These are phyloP conservation scores for Hypoxylon sp. DNA, from an alignment of 2,329 filamentous ascomycete genomes.

Conservation along the genomic window DNA sequence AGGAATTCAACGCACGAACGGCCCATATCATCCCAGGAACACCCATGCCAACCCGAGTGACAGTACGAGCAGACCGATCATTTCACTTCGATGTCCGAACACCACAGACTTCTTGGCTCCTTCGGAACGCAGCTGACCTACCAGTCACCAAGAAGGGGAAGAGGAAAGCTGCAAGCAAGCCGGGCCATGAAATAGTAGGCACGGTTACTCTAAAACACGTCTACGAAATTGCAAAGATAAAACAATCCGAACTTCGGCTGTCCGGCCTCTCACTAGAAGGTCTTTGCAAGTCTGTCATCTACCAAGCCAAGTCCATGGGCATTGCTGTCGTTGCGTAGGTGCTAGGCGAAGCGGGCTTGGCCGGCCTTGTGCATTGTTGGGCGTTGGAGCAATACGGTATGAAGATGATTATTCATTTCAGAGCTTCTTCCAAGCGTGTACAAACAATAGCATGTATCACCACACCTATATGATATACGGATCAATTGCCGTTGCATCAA, in stretches of 20 bases:
- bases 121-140: conserved; percentile 86
- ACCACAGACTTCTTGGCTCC: conserved; percentile 91
- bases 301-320: conserved; percentile 81
- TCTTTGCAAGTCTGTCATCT: conserved; percentile 80
- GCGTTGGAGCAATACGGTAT: conserved; percentile 25
- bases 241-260: conserved; percentile 82
- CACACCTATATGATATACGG: conserved; percentile 35
- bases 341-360: conserved; percentile 1
- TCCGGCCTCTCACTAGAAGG: conserved; percentile 80
- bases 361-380: conserved; percentile 18
- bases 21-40: conserved; percentile 85
- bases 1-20: conserved; percentile 98
- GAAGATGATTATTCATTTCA: conserved; percentile 25
- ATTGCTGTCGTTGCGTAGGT: conserved; percentile 76
- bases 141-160: conserved; percentile 80
- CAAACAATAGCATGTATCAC: conserved; percentile 38
- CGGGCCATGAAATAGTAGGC: conserved; percentile 84
- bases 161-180: conserved; percentile 81
- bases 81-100: conserved; percentile 96
- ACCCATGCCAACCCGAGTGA: conserved; percentile 91
- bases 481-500: conserved; percentile 10
- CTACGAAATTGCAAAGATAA: conserved; percentile 98
- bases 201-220: conserved; percentile 93
- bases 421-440: conserved; percentile 25
- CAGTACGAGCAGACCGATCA: conserved; percentile 90